Conservation (phyloP, 176 grass and related monocot species). For the Thinopyrum elongatum region DNA sequence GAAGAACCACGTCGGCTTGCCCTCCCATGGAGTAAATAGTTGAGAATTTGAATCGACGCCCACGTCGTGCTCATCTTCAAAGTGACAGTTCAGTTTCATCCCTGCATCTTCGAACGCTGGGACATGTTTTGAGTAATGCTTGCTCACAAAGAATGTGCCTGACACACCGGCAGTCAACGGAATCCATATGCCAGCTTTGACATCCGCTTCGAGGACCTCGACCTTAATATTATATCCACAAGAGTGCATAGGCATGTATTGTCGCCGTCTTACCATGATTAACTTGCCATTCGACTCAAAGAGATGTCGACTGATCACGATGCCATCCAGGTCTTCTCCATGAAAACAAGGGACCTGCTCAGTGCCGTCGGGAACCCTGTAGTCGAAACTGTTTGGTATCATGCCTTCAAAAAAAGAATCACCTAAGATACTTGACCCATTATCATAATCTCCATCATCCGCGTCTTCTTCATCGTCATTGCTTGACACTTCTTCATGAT, state of each 20-base stretch:
- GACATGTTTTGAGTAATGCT: neutral
- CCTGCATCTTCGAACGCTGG: neutral
- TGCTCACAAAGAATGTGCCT: neutral
- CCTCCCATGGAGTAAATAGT: neutral
- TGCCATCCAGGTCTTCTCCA: no score
- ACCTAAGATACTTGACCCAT: no score
- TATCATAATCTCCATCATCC: no score
- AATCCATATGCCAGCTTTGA: neutral
- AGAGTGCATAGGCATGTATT: neutral
- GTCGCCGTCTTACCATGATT: neutral
- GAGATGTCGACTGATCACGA: no score
- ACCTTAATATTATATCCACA: neutral
- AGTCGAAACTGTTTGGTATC: no score
- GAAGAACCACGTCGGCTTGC: neutral
- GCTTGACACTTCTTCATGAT: no score
- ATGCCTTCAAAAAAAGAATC: no score
- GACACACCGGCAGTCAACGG: neutral
- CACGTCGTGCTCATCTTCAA: neutral
- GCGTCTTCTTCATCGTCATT: no score
- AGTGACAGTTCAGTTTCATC: neutral
- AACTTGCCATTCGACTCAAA: no score
- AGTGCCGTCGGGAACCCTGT: no score
- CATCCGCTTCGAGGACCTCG: neutral
- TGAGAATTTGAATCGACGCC: neutral
- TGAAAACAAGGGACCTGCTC: no score